These are phyloP conservation scores for Hypoxylon intermedium DNA, from an alignment of 495 filamentous ascomycete genomes.

Conservation along the genomic window DNA sequence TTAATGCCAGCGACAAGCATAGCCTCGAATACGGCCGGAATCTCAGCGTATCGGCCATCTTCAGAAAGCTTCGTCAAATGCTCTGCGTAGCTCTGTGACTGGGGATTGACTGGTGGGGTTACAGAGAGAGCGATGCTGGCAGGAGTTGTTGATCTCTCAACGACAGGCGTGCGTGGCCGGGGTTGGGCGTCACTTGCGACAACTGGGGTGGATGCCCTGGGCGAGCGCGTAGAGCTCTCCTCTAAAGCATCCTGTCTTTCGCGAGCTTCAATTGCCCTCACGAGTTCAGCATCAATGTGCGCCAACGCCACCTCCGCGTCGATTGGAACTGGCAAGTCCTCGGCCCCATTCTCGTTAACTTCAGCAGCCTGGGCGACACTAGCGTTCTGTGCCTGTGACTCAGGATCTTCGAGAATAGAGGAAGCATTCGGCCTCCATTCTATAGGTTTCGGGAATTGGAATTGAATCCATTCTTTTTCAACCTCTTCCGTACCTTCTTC, in stretches of 20 bases:
- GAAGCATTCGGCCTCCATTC: slow-evolving; percentile 76
- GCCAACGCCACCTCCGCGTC: slow-evolving; percentile 51
- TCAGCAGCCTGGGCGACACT: slow-evolving; percentile 43
- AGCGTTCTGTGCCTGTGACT: slow-evolving; percentile 52
- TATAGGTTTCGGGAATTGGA: slow-evolving; percentile 83
- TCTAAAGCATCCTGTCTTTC: slow-evolving; percentile 55
- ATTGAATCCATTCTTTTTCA: slow-evolving; percentile 87
- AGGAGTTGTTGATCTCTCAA: slow-evolving; percentile 51
- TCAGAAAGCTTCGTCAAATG: slow-evolving; percentile 75
- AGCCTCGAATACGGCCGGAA: slow-evolving; percentile 86
- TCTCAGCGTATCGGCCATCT: slow-evolving; percentile 75
- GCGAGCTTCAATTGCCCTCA: slow-evolving; percentile 56
- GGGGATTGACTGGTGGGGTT: slow-evolving; percentile 58
- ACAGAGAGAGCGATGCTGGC: slow-evolving; percentile 49
- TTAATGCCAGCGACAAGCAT: slow-evolving; percentile 79
- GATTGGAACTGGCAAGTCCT: slow-evolving; percentile 31
- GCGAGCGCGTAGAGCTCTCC: slow-evolving; percentile 48
- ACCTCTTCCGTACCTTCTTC: slow-evolving; percentile 63
- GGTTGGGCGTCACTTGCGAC: slow-evolving; percentile 49
- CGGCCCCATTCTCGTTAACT: slow-evolving; percentile 24
- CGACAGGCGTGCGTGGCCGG: slow-evolving; percentile 45
- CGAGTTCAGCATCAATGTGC: slow-evolving; percentile 58
- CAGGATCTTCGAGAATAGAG: slow-evolving; percentile 57
- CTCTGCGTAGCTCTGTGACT: slow-evolving; percentile 73
- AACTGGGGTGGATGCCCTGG: slow-evolving; percentile 47